Percentiles rank a stretch among this genome's conserved stretches.
Evolutionary conservation across 1,284 basidiomycete species (phyloP).

Genomic region (Grifola frondosa): DNA sequence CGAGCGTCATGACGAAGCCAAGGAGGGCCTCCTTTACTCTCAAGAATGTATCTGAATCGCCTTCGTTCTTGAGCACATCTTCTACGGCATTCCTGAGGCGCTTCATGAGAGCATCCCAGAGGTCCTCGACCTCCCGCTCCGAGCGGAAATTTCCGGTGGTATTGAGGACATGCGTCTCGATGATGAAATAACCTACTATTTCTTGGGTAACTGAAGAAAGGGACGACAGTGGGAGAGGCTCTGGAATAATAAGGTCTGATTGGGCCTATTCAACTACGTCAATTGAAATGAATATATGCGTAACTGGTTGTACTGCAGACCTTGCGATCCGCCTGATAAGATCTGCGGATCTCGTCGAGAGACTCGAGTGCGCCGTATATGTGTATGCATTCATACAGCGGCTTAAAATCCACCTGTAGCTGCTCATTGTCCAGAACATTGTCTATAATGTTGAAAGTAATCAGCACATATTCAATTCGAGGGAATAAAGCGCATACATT

Average conservation of each 20-base stretch:
- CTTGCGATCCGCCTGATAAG: constrained; percentile 95
- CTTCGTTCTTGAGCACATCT: constrained; percentile 71
- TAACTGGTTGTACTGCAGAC: constrained; percentile 37
- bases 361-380: constrained; percentile 93
- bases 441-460: constrained; percentile 47
- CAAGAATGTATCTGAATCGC: constrained; percentile 82
- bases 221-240: constrained; percentile 49
- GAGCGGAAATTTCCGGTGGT: constrained; percentile 87
- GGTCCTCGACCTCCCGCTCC: constrained; percentile 88
- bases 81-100: constrained; percentile 80
- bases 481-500: constrained; percentile 63
- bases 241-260: constrained; percentile 92
- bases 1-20: constrained; percentile 90
- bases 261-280: constrained; percentile 66
- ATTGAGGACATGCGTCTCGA: constrained; percentile 90
- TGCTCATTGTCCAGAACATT: constrained; percentile 91
- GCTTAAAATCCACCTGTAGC: constrained; percentile 89
- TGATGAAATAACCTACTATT: constrained; percentile 98
- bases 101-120: constrained; percentile 90
- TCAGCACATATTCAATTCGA: constrained; percentile 4
- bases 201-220: constrained; percentile 78
- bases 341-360: constrained; percentile 85
- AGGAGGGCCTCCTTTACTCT: constrained; percentile 84
- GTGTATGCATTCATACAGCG: constrained; percentile 95
- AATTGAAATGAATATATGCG: background rate